These are phyloP conservation scores for Astragalus glycyphyllos DNA, from an alignment of 306 rosid species.

Conservation along the genomic window DNA sequence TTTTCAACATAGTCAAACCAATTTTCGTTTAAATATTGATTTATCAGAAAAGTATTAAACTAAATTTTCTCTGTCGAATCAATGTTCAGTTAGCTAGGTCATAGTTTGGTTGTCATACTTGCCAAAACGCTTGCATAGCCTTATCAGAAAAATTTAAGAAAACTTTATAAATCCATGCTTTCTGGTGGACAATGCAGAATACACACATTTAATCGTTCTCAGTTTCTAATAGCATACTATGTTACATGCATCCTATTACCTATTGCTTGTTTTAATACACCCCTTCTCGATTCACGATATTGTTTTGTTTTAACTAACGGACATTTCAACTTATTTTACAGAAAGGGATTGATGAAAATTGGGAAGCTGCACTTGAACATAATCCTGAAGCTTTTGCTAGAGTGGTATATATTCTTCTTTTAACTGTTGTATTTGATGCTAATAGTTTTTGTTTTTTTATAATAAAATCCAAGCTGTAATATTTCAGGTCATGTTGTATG, in stretches of 20 bases:
- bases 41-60: neutral
- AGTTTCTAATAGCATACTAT: constrained; percentile 7
- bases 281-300: neutral
- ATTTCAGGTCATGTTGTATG: constrained; percentile 91
- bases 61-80: neutral
- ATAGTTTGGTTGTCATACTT: constrained; percentile 9
- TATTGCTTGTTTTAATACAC: constrained; percentile 1
- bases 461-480: constrained; percentile 22
- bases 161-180: constrained; percentile 20
- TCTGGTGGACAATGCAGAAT: constrained; percentile 11
- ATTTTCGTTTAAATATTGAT: neutral
- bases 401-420: constrained; percentile 69
- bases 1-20: constrained; percentile 6
- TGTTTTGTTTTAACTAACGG: constrained; percentile 19
- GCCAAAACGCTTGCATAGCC: constrained; percentile 13
- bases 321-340: constrained; percentile 45
- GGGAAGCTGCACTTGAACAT: constrained; percentile 97
- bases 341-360: constrained; percentile 99
- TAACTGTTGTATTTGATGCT: constrained; percentile 10
- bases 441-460: neutral
- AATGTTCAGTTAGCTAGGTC: constrained; percentile 1
- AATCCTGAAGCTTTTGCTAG: constrained; percentile 99
- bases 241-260: constrained; percentile 5
- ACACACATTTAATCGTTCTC: constrained; percentile 20
- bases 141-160: constrained; percentile 17